Conservation (phyloP, 1,284 basidiomycete species). For the Entoloma clypeatum region DNA sequence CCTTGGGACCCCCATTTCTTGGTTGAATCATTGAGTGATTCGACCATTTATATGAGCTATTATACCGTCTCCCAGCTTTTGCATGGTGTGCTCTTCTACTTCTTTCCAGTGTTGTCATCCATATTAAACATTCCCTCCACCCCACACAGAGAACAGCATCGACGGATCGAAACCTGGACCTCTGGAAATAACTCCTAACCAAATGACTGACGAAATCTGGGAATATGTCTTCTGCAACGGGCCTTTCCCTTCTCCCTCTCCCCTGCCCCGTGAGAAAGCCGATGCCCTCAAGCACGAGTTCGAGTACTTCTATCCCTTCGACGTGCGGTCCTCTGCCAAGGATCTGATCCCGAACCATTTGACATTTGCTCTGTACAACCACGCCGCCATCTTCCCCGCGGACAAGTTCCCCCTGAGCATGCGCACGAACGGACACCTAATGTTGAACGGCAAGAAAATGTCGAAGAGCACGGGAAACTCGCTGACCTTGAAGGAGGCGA, state of each 20-base stretch:
- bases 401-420: conserved; percentile 92
- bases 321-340: conserved; percentile 98
- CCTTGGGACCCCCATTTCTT: conserved; percentile 98
- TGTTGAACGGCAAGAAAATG: conserved; percentile 99
- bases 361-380: conserved; percentile 93
- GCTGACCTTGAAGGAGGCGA: conserved; percentile 73
- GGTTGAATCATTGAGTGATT: conserved; percentile 96
- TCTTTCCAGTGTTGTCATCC: conserved; percentile 1
- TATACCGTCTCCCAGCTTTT: conserved; percentile 92
- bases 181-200: conserved; percentile 81
- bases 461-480: conserved; percentile 94
- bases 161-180: conserved; percentile 81
- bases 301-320: conserved; percentile 98
- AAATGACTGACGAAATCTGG: conserved; percentile 98
- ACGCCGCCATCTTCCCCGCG: conserved; percentile 92
- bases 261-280: conserved; percentile 74
- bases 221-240: conserved; percentile 87
- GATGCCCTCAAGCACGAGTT: conserved; percentile 89
- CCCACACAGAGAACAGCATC: conserved; percentile 56
- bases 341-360: conserved; percentile 97
- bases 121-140: conserved; percentile 3
- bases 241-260: conserved; percentile 66
- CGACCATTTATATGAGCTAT: conserved; percentile 99
- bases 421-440: conserved; percentile 94
- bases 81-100: conserved; percentile 56